A percentile compares a stretch with the other conserved stretches of the same genome.
phyloP scores from a whole-genome alignment of 2,329 filamentous ascomycete species.

The Setomelanomma holmii region DNA sequence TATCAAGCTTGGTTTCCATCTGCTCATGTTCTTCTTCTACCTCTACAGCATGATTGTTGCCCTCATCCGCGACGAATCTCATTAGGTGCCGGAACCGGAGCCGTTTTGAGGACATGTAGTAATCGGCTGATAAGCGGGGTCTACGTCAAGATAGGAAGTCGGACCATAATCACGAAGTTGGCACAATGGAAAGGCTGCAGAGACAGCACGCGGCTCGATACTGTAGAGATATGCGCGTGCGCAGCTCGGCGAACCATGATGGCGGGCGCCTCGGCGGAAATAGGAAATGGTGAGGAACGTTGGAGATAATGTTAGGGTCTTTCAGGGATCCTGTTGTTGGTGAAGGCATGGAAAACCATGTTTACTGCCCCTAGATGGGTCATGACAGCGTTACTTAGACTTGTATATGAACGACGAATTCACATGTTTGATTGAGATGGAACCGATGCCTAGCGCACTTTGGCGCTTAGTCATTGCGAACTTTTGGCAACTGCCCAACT shows the following conservation, averaged over 20 bases:
- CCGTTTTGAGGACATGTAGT: constrained; percentile 27
- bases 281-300: not conserved
- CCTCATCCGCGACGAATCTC: constrained; percentile 91
- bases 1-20: constrained; percentile 97
- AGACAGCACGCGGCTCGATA: not conserved
- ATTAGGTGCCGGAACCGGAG: constrained; percentile 62
- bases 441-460: not conserved
- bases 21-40: constrained; percentile 99
- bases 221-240: constrained; percentile 12
- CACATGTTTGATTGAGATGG: not conserved
- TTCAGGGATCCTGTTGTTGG: not conserved
- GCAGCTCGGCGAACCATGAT: no score
- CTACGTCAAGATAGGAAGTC: not conserved
- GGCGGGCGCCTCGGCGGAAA: no score
- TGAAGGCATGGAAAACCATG: not conserved
- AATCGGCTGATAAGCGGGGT: not conserved
- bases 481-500: constrained; percentile 4
- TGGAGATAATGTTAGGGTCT: not conserved
- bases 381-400: constrained; percentile 44
- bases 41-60: constrained; percentile 99
- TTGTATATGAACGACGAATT: constrained; percentile 31
- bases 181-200: not conserved
- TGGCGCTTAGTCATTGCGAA: constrained; percentile 27
- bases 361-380: constrained; percentile 33
- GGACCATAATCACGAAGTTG: not conserved